Percentiles rank a stretch among this genome's conserved stretches.
Evolutionary conservation across 441 rosid genomes (phyloP).

Genomic region (Populus tomentosa): DNA sequence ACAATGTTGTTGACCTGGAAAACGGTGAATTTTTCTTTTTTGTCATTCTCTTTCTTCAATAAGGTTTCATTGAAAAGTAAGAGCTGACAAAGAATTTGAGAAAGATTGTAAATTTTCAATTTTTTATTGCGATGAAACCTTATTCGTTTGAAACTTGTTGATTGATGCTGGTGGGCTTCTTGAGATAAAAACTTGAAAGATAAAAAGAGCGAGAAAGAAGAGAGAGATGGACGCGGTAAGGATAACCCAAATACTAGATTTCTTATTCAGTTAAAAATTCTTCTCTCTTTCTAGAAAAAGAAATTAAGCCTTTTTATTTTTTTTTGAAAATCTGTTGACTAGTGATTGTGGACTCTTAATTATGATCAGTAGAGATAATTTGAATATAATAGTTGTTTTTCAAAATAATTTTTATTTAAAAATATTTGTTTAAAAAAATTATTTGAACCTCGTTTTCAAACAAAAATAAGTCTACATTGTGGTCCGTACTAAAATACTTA

Average conservation of each 20-base stretch:
- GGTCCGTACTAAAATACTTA: too few relatives aligned
- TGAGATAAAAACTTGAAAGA: background rate
- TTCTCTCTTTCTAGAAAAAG: background rate
- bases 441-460: too few relatives aligned
- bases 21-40: background rate
- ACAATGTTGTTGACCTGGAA: conserved; percentile 22
- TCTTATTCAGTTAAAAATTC: background rate
- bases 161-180: background rate
- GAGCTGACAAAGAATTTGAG: conserved; percentile 7
- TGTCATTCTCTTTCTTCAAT: background rate
- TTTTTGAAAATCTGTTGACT: too few relatives aligned
- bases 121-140: background rate
- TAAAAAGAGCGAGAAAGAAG: background rate
- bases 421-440: too few relatives aligned
- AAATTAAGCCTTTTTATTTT: background rate
- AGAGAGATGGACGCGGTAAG: conserved; percentile 1
- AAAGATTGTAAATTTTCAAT: background rate
- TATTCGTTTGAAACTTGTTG: background rate
- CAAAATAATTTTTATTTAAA: too few relatives aligned
- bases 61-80: conserved; percentile 11
- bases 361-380: too few relatives aligned
- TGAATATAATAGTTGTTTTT: too few relatives aligned
- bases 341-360: background rate
- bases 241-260: background rate
- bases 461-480: too few relatives aligned